phyloP scores from a whole-genome alignment of 2,329 filamentous ascomycete species.

The Blastomyces gilchristii region DNA sequence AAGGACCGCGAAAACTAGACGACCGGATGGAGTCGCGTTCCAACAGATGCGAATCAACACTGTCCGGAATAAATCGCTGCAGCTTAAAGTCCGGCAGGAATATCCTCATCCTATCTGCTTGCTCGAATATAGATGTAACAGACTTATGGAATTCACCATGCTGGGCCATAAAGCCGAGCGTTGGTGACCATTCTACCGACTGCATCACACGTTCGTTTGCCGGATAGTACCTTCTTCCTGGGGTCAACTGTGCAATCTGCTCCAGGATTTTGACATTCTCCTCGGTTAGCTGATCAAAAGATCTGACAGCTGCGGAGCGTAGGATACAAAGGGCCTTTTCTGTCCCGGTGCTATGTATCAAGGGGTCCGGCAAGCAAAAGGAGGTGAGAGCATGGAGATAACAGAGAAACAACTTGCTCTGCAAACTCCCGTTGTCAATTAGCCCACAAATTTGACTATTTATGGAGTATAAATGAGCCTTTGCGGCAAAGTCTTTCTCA shows the following conservation, averaged over 20 bases:
- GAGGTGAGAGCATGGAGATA: slow-evolving; percentile 29
- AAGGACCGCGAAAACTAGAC: slow-evolving; percentile 24
- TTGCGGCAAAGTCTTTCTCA: slow-evolving; percentile 14
- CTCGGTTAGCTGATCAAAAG: slow-evolving; percentile 10
- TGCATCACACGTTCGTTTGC: slow-evolving; percentile 35
- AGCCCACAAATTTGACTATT: slow-evolving; percentile 44
- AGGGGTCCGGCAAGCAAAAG: slow-evolving; percentile 20
- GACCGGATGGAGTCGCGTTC: slow-evolving; percentile 24
- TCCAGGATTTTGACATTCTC: slow-evolving; percentile 8
- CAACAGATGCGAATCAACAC: slow-evolving; percentile 15
- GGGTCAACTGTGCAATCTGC: slow-evolving; percentile 23
- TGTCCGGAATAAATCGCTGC: slow-evolving; percentile 5
- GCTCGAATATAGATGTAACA: slow-evolving; percentile 12
- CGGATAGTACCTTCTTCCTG: slow-evolving; percentile 38
- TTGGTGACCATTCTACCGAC: slow-evolving; percentile 32
- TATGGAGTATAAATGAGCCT: slow-evolving; percentile 39
- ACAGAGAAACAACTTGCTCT: slow-evolving; percentile 42
- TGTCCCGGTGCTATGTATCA: slow-evolving; percentile 21
- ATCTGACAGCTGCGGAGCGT: slow-evolving; percentile 10
- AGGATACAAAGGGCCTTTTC: slow-evolving; percentile 17
- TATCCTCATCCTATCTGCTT: neutral
- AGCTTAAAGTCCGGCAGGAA: slow-evolving; percentile 11
- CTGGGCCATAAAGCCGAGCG: slow-evolving; percentile 34
- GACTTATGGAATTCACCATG: slow-evolving; percentile 24
- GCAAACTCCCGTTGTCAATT: slow-evolving; percentile 40